Conservation (phyloP, 305 asterid genomes). For the Fraxinus velutina region DNA sequence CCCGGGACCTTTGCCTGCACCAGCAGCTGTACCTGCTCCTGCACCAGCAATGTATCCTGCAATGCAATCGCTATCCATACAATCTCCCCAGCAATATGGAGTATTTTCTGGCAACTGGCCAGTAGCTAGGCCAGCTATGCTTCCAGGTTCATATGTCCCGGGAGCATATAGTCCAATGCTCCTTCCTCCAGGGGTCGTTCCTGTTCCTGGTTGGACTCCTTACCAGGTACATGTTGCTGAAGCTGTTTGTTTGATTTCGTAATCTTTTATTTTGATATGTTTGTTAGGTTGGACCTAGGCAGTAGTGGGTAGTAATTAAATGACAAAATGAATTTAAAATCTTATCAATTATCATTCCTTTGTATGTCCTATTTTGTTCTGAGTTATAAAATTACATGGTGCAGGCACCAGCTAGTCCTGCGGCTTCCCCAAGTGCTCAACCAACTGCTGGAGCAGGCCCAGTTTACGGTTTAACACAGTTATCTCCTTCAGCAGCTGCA, state of each 20-base stretch:
- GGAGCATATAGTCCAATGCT: conserved; percentile 79
- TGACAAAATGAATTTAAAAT: neutral
- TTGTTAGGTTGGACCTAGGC: neutral
- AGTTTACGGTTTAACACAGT: conserved; percentile 56
- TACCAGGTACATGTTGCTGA: conserved; percentile 52
- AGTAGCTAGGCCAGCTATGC: conserved; percentile 66
- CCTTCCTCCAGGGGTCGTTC: conserved; percentile 76
- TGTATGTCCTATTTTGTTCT: conserved; percentile 9
- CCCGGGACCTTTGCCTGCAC: conserved; percentile 45
- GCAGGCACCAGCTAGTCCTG: conserved; percentile 66
- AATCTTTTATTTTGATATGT: neutral
- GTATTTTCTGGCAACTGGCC: conserved; percentile 83
- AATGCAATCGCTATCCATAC: conserved; percentile 44
- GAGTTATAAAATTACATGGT: conserved; percentile 22
- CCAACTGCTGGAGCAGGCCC: conserved; percentile 57
- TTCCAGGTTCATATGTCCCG: conserved; percentile 75
- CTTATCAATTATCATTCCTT: neutral
- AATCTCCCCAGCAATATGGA: conserved; percentile 84
- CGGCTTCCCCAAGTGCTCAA: conserved; percentile 51
- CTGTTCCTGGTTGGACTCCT: conserved; percentile 80
- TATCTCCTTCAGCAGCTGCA: conserved; percentile 80
- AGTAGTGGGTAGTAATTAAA: neutral
- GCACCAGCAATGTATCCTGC: conserved; percentile 59
- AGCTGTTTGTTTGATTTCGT: conserved; percentile 17
- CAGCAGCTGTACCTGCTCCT: conserved; percentile 39